These are phyloP conservation scores for Amanita pseudoporphyria DNA, from an alignment of 768 basidiomycete genomes.

Conservation along the genomic window DNA sequence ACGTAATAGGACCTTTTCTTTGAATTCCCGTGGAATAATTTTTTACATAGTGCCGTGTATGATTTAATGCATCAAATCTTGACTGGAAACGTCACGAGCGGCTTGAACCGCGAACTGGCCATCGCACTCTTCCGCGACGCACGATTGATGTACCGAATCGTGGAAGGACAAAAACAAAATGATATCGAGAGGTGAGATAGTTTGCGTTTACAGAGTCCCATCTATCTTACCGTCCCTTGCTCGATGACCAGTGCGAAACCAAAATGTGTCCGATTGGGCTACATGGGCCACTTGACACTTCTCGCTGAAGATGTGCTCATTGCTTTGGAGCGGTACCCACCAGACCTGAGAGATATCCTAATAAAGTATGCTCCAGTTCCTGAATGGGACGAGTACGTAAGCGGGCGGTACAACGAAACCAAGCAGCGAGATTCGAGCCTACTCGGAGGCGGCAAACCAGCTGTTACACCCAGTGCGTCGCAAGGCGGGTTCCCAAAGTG, in stretches of 20 bases:
- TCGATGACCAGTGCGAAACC: slow-evolving; percentile 49
- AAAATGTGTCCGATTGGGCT: slow-evolving; percentile 76
- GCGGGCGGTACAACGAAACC: slow-evolving; percentile 76
- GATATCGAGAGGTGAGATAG: slow-evolving; percentile 57
- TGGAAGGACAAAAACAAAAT: slow-evolving; percentile 77
- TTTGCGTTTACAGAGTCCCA: slow-evolving; percentile 1
- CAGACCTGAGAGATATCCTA: slow-evolving; percentile 60
- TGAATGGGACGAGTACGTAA: slow-evolving; percentile 86
- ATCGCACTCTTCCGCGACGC: slow-evolving; percentile 84
- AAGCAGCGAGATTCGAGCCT: slow-evolving; percentile 71
- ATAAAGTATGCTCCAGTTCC: slow-evolving; percentile 61
- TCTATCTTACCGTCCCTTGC: not conserved
- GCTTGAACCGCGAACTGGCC: slow-evolving; percentile 77
- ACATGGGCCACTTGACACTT: slow-evolving; percentile 95
- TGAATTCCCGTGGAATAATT: slow-evolving; percentile 95
- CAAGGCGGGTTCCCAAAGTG: slow-evolving; percentile 31
- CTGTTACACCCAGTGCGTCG: slow-evolving; percentile 26
- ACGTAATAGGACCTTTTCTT: slow-evolving; percentile 82
- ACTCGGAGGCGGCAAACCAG: slow-evolving; percentile 82
- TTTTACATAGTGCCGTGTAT: slow-evolving; percentile 93
- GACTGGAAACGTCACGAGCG: slow-evolving; percentile 76
- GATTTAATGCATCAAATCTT: slow-evolving; percentile 94
- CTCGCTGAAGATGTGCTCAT: slow-evolving; percentile 93
- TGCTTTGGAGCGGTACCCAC: slow-evolving; percentile 81
- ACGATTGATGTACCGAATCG: slow-evolving; percentile 71